Evolutionary conservation across 2,329 filamentous ascomycete genomes (phyloP).

Genomic region (Fusarium penzigii): DNA sequence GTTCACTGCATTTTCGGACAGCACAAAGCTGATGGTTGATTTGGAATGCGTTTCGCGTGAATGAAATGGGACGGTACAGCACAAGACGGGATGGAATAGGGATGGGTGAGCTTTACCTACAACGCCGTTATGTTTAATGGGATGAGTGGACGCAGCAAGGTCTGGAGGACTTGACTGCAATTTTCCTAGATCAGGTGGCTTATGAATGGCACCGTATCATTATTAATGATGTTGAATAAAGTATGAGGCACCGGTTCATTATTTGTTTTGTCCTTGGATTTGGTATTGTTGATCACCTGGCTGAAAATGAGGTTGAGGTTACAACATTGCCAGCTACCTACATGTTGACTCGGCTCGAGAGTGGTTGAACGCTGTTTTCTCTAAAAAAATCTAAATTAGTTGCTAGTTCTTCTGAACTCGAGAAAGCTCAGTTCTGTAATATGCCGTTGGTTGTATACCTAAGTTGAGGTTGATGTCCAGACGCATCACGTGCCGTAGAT

Average conservation of each 20-base stretch:
- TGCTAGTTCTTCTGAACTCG: too few relatives aligned
- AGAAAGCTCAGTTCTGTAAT: background rate
- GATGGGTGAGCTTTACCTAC: constrained; percentile 19
- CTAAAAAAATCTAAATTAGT: too few relatives aligned
- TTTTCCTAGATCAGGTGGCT: background rate
- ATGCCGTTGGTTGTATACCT: background rate
- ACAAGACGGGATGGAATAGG: too few relatives aligned
- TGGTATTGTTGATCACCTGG: background rate
- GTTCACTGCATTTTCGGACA: constrained; percentile 22
- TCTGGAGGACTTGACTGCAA: background rate
- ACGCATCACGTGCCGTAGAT: background rate
- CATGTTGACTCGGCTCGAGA: too few relatives aligned
- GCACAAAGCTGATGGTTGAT: constrained; percentile 22
- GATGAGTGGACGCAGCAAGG: background rate
- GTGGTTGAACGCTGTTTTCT: too few relatives aligned
- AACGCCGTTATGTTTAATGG: constrained; percentile 29
- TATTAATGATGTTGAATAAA: background rate
- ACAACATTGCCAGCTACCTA: too few relatives aligned
- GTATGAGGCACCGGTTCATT: background rate
- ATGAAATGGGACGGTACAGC: constrained; percentile 3
- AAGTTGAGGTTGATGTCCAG: background rate
- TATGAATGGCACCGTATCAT: background rate
- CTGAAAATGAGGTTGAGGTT: background rate
- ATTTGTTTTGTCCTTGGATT: background rate
- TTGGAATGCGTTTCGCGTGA: constrained; percentile 16